Percentiles rank a stretch among this genome's conserved stretches.
Conservation (phyloP, 2,329 filamentous ascomycete species). For the Cyphellophora europaea region DNA sequence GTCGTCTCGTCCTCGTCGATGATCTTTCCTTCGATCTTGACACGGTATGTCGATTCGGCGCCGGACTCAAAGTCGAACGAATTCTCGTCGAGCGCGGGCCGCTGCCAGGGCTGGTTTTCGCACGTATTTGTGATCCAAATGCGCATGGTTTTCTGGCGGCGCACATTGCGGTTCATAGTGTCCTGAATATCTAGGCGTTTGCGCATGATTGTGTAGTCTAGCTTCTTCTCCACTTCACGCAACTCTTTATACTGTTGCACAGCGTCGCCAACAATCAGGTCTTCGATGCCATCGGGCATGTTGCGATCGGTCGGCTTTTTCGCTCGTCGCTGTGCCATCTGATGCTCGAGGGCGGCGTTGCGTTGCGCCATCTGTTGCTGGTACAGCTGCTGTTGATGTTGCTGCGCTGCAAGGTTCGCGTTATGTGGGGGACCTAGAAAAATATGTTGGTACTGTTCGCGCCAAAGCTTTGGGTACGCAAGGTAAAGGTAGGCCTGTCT, state of each 20-base stretch:
- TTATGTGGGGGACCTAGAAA: constrained; percentile 2
- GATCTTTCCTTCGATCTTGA: constrained; percentile 84
- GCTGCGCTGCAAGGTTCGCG: constrained; percentile 11
- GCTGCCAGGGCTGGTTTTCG: constrained; percentile 91
- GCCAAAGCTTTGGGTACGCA: not conserved
- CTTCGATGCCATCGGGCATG: constrained; percentile 81
- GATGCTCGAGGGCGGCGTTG: constrained; percentile 18
- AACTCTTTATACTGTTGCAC: constrained; percentile 74
- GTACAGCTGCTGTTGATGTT: constrained; percentile 15
- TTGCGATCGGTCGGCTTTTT: constrained; percentile 92
- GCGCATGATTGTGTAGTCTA: constrained; percentile 89
- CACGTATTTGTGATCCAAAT: constrained; percentile 94
- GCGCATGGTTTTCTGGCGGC: constrained; percentile 75
- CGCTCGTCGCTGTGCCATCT: constrained; percentile 62
- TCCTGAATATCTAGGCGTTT: constrained; percentile 89
- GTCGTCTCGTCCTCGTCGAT: constrained; percentile 59
- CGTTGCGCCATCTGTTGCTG: constrained; percentile 17
- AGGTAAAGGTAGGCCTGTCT: not conserved
- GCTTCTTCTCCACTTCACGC: constrained; percentile 73
- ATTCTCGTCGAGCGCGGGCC: constrained; percentile 56
- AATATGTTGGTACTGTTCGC: too few species aligned
- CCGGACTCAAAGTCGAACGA: constrained; percentile 74
- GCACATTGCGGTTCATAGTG: constrained; percentile 62
- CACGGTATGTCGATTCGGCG: constrained; percentile 69
- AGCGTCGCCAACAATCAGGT: constrained; percentile 70